phyloP scores from a whole-genome alignment of 345 rosid species.

The Camelina hispida region DNA sequence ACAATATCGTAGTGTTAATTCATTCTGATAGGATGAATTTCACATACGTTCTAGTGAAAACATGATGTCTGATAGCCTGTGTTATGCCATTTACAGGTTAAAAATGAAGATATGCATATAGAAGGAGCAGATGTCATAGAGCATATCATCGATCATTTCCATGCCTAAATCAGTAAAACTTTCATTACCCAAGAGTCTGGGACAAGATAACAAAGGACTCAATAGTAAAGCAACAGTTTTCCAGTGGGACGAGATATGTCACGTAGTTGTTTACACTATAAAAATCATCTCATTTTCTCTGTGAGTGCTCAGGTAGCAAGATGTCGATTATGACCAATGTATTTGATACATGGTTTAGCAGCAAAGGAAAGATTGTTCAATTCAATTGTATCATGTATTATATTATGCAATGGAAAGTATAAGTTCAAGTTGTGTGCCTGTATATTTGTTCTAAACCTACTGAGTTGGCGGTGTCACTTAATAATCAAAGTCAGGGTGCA shows the following conservation, averaged over 20 bases:
- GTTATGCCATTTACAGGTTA: constrained; percentile 60
- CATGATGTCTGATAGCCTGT: constrained; percentile 12
- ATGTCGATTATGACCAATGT: constrained; percentile 11
- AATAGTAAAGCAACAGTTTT: constrained; percentile 21
- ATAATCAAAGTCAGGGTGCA: constrained; percentile 9
- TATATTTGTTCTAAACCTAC: constrained; percentile 12
- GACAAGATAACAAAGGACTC: constrained; percentile 6
- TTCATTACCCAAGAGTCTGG: constrained; percentile 14
- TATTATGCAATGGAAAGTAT: constrained; percentile 25
- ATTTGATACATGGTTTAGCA: constrained; percentile 23
- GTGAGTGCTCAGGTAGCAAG: constrained; percentile 33
- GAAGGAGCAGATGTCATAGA: constrained; percentile 94
- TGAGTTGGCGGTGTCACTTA: constrained; percentile 9
- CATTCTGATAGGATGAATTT: constrained; percentile 4
- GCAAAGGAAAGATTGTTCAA: constrained; percentile 8
- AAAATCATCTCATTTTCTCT: constrained; percentile 8
- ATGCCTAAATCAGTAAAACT: constrained; percentile 42
- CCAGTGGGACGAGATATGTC: background rate
- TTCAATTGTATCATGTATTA: constrained; percentile 43
- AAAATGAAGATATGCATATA: constrained; percentile 66
- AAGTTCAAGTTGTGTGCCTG: constrained; percentile 29
- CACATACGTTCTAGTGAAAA: constrained; percentile 10
- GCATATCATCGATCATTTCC: constrained; percentile 84
- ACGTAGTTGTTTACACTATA: constrained; percentile 12
- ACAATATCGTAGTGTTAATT: background rate